These are phyloP conservation scores for Russula earlei DNA, from an alignment of 768 basidiomycete genomes.

Conservation along the genomic window DNA sequence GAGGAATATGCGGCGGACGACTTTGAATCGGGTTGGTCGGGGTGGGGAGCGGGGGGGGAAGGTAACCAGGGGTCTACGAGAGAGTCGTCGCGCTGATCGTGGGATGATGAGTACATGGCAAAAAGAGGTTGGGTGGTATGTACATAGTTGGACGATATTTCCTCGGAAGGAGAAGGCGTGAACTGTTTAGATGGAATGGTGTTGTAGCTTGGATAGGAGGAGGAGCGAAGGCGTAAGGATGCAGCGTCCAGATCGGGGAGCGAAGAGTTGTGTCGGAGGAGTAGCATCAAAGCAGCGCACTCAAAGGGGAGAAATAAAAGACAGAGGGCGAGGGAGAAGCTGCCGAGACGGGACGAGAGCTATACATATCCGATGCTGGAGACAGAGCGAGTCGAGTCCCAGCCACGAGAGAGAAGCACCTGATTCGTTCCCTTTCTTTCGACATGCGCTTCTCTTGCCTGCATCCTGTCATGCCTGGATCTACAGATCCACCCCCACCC, in stretches of 20 bases:
- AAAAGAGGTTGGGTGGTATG: conserved; percentile 11
- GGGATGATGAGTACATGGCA: conserved; percentile 13
- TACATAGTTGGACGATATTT: conserved; percentile 15
- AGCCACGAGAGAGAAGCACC: conserved; percentile 21
- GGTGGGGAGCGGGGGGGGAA: not conserved
- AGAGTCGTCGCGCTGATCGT: conserved; percentile 13
- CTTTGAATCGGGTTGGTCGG: conserved; percentile 11
- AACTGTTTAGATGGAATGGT: conserved; percentile 17
- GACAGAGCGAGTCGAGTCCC: no score
- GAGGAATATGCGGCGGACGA: not conserved
- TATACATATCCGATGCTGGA: conserved; percentile 17
- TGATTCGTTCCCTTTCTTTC: conserved; percentile 18
- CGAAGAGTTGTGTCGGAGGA: conserved; percentile 13
- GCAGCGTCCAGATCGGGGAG: conserved; percentile 18
- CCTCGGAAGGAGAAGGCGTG: conserved; percentile 14
- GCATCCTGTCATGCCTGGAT: conserved; percentile 12
- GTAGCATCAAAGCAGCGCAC: conserved; percentile 16
- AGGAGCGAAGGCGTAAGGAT: conserved; percentile 12
- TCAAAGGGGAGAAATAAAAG: conserved; percentile 16
- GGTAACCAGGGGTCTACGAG: conserved; percentile 11
- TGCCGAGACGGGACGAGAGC: conserved; percentile 17
- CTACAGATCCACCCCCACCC: not conserved
- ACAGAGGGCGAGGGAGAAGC: conserved; percentile 19
- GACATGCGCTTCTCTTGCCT: conserved; percentile 9
- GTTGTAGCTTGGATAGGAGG: conserved; percentile 18